Conservation (phyloP, 371 early-diverging fungal genomes). For the Rhizopus delemar region DNA sequence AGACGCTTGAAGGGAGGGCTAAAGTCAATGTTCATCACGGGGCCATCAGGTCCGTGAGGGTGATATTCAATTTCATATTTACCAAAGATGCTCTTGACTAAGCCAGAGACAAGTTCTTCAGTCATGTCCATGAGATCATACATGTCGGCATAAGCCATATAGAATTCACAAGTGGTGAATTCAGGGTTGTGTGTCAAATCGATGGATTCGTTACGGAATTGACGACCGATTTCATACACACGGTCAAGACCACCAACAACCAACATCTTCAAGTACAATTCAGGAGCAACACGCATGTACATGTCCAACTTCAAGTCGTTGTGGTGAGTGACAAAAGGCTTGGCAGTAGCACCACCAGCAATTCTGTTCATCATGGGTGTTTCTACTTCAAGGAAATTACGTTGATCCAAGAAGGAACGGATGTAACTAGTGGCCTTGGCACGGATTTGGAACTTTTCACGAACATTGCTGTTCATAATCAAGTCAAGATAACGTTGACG, state of each 20-base stretch:
- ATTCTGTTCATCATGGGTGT: conserved; percentile 99
- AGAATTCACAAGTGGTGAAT: conserved; percentile 94
- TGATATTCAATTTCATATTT: conserved; percentile 90
- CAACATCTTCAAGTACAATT: conserved; percentile 97
- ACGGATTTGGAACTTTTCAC: conserved; percentile 92
- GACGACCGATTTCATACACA: conserved; percentile 99
- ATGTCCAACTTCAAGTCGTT: conserved; percentile 99
- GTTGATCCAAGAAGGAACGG: conserved; percentile 91
- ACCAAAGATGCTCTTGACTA: conserved; percentile 93
- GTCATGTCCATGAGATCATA: conserved; percentile 96
- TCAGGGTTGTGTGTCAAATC: conserved; percentile 97
- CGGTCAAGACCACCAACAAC: conserved; percentile 99
- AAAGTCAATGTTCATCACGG: conserved; percentile 88
- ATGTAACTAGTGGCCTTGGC: conserved; percentile 94
- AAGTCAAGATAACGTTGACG: conserved; percentile 99
- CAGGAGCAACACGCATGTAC: conserved; percentile 99
- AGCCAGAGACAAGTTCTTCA: conserved; percentile 88
- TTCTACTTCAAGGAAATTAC: conserved; percentile 99
- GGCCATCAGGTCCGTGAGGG: conserved; percentile 78
- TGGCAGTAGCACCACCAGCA: conserved; percentile 99
- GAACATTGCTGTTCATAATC: conserved; percentile 96
- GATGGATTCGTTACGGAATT: conserved; percentile 99
- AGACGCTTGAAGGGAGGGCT: conserved; percentile 96
- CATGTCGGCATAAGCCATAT: conserved; percentile 99
- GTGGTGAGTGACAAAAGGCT: conserved; percentile 99